phyloP scores from a whole-genome alignment of 2,329 filamentous ascomycete species.

The Aureobasidium pullulans region DNA sequence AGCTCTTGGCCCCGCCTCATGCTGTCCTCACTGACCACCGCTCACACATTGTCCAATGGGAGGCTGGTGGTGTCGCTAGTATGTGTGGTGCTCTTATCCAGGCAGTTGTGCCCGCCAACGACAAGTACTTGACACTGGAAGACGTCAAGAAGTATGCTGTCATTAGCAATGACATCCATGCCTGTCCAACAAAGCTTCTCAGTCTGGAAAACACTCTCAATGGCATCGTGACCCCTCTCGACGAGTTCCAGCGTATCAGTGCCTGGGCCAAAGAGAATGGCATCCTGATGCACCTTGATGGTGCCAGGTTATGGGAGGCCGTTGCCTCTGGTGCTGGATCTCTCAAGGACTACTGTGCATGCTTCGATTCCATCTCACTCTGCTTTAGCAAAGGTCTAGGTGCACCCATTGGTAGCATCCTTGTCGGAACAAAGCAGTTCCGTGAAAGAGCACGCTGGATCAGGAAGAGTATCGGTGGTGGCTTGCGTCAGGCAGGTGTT shows the following conservation, averaged over 20 bases:
- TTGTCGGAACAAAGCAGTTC: slow-evolving; percentile 53
- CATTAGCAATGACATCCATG: slow-evolving; percentile 64
- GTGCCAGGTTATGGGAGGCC: slow-evolving; percentile 76
- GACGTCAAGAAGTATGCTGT: slow-evolving; percentile 63
- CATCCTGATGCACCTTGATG: slow-evolving; percentile 70
- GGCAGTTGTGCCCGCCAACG: slow-evolving; percentile 61
- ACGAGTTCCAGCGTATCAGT: slow-evolving; percentile 61
- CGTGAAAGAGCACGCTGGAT: slow-evolving; percentile 67
- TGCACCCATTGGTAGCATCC: slow-evolving; percentile 69
- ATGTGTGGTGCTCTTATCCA: slow-evolving; percentile 65
- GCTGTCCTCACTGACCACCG: slow-evolving; percentile 71
- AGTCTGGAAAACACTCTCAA: slow-evolving; percentile 79
- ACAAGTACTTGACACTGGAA: slow-evolving; percentile 64
- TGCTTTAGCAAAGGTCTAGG: slow-evolving; percentile 80
- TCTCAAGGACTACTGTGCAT: slow-evolving; percentile 57
- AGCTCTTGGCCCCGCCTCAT: slow-evolving; percentile 73
- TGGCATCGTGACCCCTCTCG: slow-evolving; percentile 70
- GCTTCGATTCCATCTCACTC: slow-evolving; percentile 67
- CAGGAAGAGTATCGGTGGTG: slow-evolving; percentile 73
- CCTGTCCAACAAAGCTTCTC: slow-evolving; percentile 73
- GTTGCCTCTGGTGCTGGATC: slow-evolving; percentile 62
- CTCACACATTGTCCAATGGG: slow-evolving; percentile 67
- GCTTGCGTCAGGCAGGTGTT: slow-evolving; percentile 67
- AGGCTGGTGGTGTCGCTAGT: slow-evolving; percentile 60
- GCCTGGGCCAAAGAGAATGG: slow-evolving; percentile 56